A percentile compares a stretch with the other conserved stretches of the same genome.
Conservation (phyloP, 164 flowering plant genomes). For the Amborella trichopoda region DNA sequence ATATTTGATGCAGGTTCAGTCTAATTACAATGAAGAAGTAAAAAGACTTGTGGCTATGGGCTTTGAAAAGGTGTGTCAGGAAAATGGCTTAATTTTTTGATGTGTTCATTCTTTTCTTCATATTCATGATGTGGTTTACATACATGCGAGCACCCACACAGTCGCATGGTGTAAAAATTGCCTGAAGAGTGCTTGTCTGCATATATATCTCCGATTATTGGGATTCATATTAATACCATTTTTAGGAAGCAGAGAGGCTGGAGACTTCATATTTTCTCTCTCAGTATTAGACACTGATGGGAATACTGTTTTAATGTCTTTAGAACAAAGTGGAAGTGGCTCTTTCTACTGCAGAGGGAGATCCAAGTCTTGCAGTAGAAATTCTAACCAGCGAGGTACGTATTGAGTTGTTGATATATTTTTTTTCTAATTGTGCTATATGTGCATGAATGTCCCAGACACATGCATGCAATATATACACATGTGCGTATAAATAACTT, state of each 20-base stretch:
- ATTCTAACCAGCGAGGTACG: slow-evolving; percentile 87
- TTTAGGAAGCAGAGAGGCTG: too few relatives aligned
- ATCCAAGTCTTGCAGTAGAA: slow-evolving; percentile 75
- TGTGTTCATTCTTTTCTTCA: not conserved
- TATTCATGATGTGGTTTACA: not conserved
- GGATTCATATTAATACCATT: not conserved
- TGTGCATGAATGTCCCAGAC: too few relatives aligned
- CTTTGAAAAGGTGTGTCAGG: slow-evolving; percentile 73
- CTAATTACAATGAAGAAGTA: slow-evolving; percentile 47
- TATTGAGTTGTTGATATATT: slow-evolving; percentile 1
- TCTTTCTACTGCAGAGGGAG: slow-evolving; percentile 86
- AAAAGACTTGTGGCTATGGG: slow-evolving; percentile 87
- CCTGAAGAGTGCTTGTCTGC: not conserved
- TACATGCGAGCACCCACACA: not conserved
- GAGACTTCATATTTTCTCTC: too few relatives aligned
- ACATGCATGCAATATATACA: too few relatives aligned
- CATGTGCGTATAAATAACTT: too few relatives aligned
- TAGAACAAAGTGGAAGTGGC: slow-evolving; percentile 99
- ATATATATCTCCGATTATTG: not conserved
- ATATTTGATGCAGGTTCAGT: slow-evolving; percentile 43
- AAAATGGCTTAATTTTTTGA: too few relatives aligned
- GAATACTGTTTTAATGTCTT: too few relatives aligned
- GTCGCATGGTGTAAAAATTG: not conserved
- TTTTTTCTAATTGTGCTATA: not conserved
- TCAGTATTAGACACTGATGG: too few relatives aligned